Percentiles rank a stretch among this genome's conserved stretches.
phyloP scores from a whole-genome alignment of 2,329 filamentous ascomycete genomes.

The Clarireedia sp. region DNA sequence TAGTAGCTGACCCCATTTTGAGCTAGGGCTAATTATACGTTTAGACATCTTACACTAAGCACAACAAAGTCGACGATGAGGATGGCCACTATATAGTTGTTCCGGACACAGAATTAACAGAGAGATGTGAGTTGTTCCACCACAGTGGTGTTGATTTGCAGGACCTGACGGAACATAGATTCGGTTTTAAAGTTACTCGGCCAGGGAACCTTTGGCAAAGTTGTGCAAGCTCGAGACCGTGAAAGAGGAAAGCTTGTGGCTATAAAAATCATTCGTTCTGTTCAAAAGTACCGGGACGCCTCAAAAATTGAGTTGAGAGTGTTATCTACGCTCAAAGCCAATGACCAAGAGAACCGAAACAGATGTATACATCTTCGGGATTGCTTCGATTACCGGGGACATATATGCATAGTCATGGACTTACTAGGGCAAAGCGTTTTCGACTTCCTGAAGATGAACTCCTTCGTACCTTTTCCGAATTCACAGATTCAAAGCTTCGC shows the following conservation, averaged over 20 bases:
- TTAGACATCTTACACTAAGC: slow-evolving; percentile 39
- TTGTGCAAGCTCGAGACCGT: slow-evolving; percentile 83
- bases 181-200: slow-evolving; percentile 83
- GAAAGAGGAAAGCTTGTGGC: slow-evolving; percentile 71
- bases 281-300: slow-evolving; percentile 96
- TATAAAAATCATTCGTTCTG: slow-evolving; percentile 96
- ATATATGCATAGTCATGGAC: slow-evolving; percentile 81
- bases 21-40: slow-evolving; percentile 10
- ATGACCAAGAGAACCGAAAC: slow-evolving; percentile 87
- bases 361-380: slow-evolving; percentile 94
- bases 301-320: slow-evolving; percentile 91
- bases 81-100: slow-evolving; percentile 96
- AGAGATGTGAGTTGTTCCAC: slow-evolving; percentile 63
- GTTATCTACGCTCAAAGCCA: slow-evolving; percentile 81
- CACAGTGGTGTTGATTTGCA: not conserved
- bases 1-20: not conserved
- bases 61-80: slow-evolving; percentile 83
- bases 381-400: slow-evolving; percentile 93
- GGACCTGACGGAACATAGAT: slow-evolving; percentile 44
- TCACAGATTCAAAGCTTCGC: slow-evolving; percentile 98
- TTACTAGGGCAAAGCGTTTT: slow-evolving; percentile 91
- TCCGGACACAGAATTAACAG: slow-evolving; percentile 76
- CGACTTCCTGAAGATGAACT: slow-evolving; percentile 92
- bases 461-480: slow-evolving; percentile 94
- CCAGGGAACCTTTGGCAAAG: slow-evolving; percentile 97